Percentiles rank a stretch among this genome's conserved stretches.
phyloP scores from a whole-genome alignment of 768 basidiomycete genomes.

The Amylocystis lapponica region DNA sequence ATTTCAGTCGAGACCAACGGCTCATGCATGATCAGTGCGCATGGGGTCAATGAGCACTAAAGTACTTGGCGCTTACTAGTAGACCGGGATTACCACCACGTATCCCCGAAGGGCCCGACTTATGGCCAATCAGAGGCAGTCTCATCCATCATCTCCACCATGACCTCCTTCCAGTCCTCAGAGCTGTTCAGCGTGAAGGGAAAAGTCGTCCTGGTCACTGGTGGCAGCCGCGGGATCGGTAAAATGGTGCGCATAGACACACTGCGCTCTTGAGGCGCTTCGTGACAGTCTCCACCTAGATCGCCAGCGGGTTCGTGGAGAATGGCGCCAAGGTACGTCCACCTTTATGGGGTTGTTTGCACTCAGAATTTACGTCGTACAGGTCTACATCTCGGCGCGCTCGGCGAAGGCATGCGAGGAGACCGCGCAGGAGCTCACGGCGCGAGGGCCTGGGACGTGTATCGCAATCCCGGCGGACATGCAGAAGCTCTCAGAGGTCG shows the following conservation, averaged over 20 bases:
- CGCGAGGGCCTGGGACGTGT: conserved; percentile 49
- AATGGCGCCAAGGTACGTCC: conserved; percentile 50
- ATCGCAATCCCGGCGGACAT: conserved; percentile 50
- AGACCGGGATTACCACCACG: too few species aligned
- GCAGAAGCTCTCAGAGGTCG: conserved; percentile 47
- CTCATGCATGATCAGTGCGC: too few species aligned
- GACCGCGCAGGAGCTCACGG: conserved; percentile 47
- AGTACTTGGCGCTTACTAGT: too few species aligned
- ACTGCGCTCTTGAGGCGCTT: conserved; percentile 9
- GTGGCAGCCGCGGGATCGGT: conserved; percentile 61
- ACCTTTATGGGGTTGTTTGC: not conserved
- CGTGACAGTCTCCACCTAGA: conserved; percentile 30
- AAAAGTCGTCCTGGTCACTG: conserved; percentile 56
- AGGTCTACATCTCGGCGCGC: conserved; percentile 63
- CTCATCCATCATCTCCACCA: too few species aligned
- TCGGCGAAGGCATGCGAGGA: conserved; percentile 43
- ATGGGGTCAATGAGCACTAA: too few species aligned
- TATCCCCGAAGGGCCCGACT: too few species aligned
- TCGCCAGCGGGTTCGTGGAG: conserved; percentile 55
- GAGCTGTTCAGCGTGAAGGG: conserved; percentile 46
- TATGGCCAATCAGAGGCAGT: too few species aligned
- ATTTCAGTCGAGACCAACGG: too few species aligned
- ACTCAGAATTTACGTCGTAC: not conserved
- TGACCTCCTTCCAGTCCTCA: conserved; percentile 31
- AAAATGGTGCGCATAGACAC: conserved; percentile 44